Evolutionary conservation across 1,139 yeast species (phyloP).

Genomic region (Pichia sp.): DNA sequence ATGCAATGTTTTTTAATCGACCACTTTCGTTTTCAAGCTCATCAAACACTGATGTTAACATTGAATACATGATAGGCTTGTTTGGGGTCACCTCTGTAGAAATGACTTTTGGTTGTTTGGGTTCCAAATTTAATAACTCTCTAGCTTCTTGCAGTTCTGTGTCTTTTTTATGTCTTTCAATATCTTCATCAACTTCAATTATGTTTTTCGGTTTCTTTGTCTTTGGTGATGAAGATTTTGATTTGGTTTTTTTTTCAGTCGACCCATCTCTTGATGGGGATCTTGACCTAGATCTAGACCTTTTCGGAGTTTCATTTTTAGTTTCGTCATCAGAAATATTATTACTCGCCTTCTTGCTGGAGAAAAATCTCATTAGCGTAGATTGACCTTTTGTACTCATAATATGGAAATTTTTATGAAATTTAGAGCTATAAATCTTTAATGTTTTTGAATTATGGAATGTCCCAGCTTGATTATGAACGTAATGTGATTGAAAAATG

Average conservation of each 20-base stretch:
- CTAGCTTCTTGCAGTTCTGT: slow-evolving; percentile 23
- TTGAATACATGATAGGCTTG: slow-evolving; percentile 51
- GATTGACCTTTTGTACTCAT: slow-evolving; percentile 10
- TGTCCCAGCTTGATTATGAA: not conserved
- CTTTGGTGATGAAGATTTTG: slow-evolving; percentile 1
- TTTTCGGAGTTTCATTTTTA: not conserved
- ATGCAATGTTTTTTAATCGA: slow-evolving; percentile 70
- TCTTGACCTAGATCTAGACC: slow-evolving; percentile 8
- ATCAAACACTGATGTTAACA: slow-evolving; percentile 64
- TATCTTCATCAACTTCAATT: slow-evolving; percentile 11
- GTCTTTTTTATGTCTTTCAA: slow-evolving; percentile 17
- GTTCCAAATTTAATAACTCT: slow-evolving; percentile 16
- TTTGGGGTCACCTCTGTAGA: slow-evolving; percentile 12
- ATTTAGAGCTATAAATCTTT: not conserved
- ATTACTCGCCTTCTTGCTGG: slow-evolving; percentile 6
- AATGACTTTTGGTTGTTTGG: slow-evolving; percentile 16
- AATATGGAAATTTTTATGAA: not conserved
- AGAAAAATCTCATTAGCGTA: slow-evolving; percentile 16
- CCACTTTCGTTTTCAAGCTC: slow-evolving; percentile 73
- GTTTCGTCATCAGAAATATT: not conserved
- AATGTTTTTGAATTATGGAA: not conserved
- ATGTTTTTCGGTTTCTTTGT: slow-evolving; percentile 3
- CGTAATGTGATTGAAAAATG: not conserved
- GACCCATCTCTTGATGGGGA: slow-evolving; percentile 3
- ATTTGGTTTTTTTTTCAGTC: not conserved